A percentile compares a stretch with the other conserved stretches of the same genome.
Conservation (phyloP, 257 asterid species). For the Solanum ossicruentum region DNA sequence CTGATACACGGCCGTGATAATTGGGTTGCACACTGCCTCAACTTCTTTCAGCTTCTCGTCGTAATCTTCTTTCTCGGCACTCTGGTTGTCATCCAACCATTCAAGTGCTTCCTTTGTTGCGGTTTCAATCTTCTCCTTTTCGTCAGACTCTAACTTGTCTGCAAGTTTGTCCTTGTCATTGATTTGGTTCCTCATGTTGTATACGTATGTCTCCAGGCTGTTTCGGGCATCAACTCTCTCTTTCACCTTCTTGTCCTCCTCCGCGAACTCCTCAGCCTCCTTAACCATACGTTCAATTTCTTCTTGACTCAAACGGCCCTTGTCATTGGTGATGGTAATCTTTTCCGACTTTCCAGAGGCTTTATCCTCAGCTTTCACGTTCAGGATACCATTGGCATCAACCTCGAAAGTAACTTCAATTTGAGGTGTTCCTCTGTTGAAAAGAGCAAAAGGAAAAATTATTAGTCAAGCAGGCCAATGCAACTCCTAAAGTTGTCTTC, state of each 20-base stretch:
- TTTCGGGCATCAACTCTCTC: slow-evolving; percentile 57
- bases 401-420: slow-evolving; percentile 83
- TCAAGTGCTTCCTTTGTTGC: slow-evolving; percentile 72
- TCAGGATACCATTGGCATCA: slow-evolving; percentile 64
- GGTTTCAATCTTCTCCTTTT: slow-evolving; percentile 64
- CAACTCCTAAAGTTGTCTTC: background rate
- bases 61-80: slow-evolving; percentile 64
- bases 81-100: slow-evolving; percentile 76
- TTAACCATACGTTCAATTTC: slow-evolving; percentile 45
- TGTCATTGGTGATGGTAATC: slow-evolving; percentile 46
- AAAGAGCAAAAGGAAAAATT: background rate
- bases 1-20: slow-evolving; percentile 62
- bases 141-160: slow-evolving; percentile 51
- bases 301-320: slow-evolving; percentile 45
- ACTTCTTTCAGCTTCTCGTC: slow-evolving; percentile 80
- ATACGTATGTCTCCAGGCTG: slow-evolving; percentile 58
- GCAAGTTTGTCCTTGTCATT: slow-evolving; percentile 81
- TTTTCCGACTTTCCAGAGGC: slow-evolving; percentile 43
- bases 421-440: slow-evolving; percentile 72
- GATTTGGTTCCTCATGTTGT: slow-evolving; percentile 75
- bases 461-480: background rate
- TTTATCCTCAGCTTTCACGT: slow-evolving; percentile 53
- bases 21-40: slow-evolving; percentile 66
- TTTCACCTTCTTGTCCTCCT: slow-evolving; percentile 41
- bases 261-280: slow-evolving; percentile 53